A percentile compares a stretch with the other conserved stretches of the same genome.
These are phyloP conservation scores for Cercospora brassicicola DNA, from an alignment of 2,329 filamentous ascomycete genomes.

Conservation along the genomic window DNA sequence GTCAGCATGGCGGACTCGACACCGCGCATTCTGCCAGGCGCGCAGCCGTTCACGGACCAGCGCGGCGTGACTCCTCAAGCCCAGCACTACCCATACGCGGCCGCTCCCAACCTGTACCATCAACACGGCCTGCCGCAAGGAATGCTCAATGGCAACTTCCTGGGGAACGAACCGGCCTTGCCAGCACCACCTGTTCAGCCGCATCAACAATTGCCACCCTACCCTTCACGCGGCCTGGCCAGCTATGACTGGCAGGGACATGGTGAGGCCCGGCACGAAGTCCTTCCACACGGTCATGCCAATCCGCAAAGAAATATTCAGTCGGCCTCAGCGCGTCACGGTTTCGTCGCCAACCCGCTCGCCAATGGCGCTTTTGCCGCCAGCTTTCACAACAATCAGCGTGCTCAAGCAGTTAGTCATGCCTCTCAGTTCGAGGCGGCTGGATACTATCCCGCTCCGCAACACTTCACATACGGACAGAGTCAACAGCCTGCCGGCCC, in stretches of 20 bases:
- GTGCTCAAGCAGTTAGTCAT: neutral
- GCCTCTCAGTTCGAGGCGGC: neutral
- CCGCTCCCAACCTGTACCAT: neutral
- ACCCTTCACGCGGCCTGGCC: neutral
- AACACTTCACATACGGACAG: neutral
- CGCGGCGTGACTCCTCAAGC: neutral
- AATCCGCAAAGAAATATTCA: neutral
- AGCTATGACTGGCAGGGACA: neutral
- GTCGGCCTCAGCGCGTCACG: neutral
- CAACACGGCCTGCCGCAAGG: neutral
- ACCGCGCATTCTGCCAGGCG: neutral
- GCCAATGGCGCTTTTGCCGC: neutral
- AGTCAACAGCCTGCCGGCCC: neutral
- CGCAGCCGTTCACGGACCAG: neutral
- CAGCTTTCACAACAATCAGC: neutral
- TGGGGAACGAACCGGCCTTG: neutral
- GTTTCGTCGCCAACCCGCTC: neutral
- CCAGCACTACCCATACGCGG: neutral
- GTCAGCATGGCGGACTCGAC: neutral
- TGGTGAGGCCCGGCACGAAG: neutral
- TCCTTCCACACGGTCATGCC: neutral
- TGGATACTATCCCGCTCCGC: neutral
- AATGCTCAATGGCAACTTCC: neutral
- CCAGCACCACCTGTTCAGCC: neutral
- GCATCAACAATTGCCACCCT: neutral